Conservation (phyloP, 1,139 yeast species). For the Pichia sp. region DNA sequence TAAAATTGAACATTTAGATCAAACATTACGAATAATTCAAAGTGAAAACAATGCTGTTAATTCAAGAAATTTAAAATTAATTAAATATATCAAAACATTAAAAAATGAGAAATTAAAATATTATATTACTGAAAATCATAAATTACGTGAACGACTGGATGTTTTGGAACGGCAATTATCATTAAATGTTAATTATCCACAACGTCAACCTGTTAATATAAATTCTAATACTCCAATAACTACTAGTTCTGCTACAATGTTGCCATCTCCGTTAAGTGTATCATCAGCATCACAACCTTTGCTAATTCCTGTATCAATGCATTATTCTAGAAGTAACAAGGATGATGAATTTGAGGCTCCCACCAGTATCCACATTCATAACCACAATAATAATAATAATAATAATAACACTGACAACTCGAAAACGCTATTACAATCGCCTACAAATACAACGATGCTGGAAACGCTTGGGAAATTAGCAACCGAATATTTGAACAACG, state of each 20-base stretch:
- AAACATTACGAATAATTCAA: slow-evolving; percentile 21
- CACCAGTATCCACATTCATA: neutral
- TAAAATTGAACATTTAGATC: slow-evolving; percentile 24
- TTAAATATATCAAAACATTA: slow-evolving; percentile 26
- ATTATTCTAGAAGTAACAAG: slow-evolving; percentile 5
- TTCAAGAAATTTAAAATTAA: slow-evolving; percentile 26
- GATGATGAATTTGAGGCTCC: slow-evolving; percentile 1
- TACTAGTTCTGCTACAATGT: no score
- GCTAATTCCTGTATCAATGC: neutral
- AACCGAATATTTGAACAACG: slow-evolving; percentile 40
- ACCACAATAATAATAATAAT: neutral
- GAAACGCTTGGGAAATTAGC: slow-evolving; percentile 43
- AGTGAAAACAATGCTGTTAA: slow-evolving; percentile 27
- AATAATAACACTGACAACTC: no score
- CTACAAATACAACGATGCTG: slow-evolving; percentile 29
- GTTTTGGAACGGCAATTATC: slow-evolving; percentile 3
- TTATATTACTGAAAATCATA: slow-evolving; percentile 24
- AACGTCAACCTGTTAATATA: no score
- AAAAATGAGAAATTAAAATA: slow-evolving; percentile 26
- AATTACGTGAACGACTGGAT: slow-evolving; percentile 18
- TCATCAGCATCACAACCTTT: neutral
- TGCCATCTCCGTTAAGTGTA: neutral
- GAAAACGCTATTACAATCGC: neutral
- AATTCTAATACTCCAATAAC: no score
- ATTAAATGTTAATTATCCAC: no score